phyloP scores from a whole-genome alignment of 305 asterid genomes.

The Coffea humblotiana region DNA sequence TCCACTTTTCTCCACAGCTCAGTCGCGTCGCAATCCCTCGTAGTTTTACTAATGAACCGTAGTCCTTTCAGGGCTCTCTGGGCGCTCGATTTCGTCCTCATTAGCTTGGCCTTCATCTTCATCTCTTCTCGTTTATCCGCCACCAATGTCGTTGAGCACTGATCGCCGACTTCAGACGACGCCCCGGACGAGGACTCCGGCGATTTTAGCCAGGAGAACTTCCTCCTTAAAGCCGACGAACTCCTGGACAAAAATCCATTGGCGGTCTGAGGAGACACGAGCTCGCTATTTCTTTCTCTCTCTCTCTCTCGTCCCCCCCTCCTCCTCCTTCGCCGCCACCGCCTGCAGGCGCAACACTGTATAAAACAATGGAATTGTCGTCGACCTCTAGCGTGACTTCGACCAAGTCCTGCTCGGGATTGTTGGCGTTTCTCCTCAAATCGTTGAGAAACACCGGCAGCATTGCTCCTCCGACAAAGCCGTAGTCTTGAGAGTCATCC shows the following conservation, averaged over 20 bases:
- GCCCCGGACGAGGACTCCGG: constrained; percentile 25
- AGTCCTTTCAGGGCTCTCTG: constrained; percentile 85
- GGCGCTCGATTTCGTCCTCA: constrained; percentile 75
- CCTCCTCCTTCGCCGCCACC: too few relatives aligned
- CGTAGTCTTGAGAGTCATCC: constrained; percentile 36
- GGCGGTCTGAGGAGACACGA: background rate
- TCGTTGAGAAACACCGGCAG: constrained; percentile 76
- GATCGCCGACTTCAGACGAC: constrained; percentile 31
- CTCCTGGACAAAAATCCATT: constrained; percentile 45
- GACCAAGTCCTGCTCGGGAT: constrained; percentile 48
- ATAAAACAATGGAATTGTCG: constrained; percentile 54
- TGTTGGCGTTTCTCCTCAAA: constrained; percentile 36
- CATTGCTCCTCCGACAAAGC: constrained; percentile 66
- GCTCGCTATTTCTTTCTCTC: background rate
- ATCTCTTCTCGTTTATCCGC: constrained; percentile 38
- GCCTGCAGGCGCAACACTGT: constrained; percentile 54
- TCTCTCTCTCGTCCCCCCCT: background rate
- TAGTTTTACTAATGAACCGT: constrained; percentile 67
- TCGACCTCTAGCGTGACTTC: constrained; percentile 80
- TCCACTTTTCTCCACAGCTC: constrained; percentile 72
- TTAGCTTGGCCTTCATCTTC: constrained; percentile 58
- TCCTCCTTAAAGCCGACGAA: constrained; percentile 50
- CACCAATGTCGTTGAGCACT: constrained; percentile 13
- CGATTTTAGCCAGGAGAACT: constrained; percentile 60
- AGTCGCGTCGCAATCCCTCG: constrained; percentile 44